Percentiles rank a stretch among this genome's conserved stretches.
These are phyloP conservation scores for Leptodermis oblonga DNA, from an alignment of 257 asterid genomes.

Conservation along the genomic window DNA sequence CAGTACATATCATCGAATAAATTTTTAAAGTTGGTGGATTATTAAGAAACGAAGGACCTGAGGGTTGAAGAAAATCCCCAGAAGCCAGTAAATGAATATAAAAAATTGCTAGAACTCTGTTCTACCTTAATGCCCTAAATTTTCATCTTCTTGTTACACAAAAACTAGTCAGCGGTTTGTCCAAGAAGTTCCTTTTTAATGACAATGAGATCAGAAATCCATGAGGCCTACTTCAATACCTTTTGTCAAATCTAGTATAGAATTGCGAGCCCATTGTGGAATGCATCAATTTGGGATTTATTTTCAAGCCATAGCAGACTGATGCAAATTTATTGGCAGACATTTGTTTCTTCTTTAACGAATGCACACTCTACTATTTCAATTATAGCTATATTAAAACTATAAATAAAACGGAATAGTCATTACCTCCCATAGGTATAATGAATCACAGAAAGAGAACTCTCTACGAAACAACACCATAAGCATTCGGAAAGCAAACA, in stretches of 20 bases:
- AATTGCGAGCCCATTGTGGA: too few relatives aligned
- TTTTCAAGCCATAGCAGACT: background rate
- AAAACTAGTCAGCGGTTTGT: background rate
- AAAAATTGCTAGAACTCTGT: background rate
- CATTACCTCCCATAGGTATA: conserved; percentile 93
- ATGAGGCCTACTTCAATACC: too few relatives aligned
- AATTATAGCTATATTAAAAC: background rate
- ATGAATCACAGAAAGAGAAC: conserved; percentile 84
- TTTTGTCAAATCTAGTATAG: background rate
- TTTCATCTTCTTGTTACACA: background rate
- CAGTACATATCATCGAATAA: background rate
- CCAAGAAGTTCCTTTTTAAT: too few relatives aligned
- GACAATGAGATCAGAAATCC: background rate
- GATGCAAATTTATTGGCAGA: background rate
- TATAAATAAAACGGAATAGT: background rate
- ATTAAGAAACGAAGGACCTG: too few relatives aligned
- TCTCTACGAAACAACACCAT: conserved; percentile 96
- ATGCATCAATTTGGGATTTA: background rate
- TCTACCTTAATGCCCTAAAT: background rate
- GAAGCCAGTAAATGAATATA: background rate
- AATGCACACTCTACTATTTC: background rate
- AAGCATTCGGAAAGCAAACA: conserved; percentile 94
- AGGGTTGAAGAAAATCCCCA: background rate
- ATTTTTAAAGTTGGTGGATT: too few relatives aligned
- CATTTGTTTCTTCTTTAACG: background rate